Evolutionary conservation across 1,139 yeast species (phyloP), one percentile per base, ranked within the genome.

Genomic region (Taphrina confusa): DNA sequence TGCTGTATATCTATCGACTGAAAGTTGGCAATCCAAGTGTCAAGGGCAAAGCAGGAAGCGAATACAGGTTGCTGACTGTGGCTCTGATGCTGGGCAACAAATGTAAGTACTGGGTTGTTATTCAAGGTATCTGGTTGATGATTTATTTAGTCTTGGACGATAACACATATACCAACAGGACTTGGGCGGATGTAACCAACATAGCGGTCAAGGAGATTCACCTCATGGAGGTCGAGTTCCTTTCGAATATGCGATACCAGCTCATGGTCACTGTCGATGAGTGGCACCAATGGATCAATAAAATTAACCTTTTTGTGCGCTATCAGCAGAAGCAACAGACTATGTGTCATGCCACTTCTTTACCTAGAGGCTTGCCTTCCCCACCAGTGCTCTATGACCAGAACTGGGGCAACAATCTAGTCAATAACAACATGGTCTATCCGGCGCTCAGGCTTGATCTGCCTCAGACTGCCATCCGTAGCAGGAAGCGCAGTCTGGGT

Each of bases 101-200:
- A 74, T 88, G 57, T 61, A 58, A 4, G 52, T 36, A 14, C 31
- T 27, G 18, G 12, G 12, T 12, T 30, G 9, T 9, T 12, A 9
- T 30, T 9, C 9, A 30, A 9, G 33, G 9, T 30, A 12, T 9
- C 11, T 12, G 12, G 16, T 14, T 20, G 11, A 47, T 34, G 34
- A 25, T 11, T 23, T 14, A 22, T 20, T 9, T 37, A 47, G 52
- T 47, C 71, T 86, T 88, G 68, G 97, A 91, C 73, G 97, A 91
- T 75, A 88, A 89, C 72, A 90, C 96, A 36, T 91, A 89, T 70
- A 87, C 95, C 64, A 90, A 90, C 75, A 81, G 82, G 70, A 87
- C 96, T 1, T 91, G 97, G 97, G 81, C 92, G 25, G 92, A 88
- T 56, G 95, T 96, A 44, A 86, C 96, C 11, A 89, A 90, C 40